Conservation (phyloP, 2,329 filamentous ascomycete species). For the Aphanoascus verrucosus region DNA sequence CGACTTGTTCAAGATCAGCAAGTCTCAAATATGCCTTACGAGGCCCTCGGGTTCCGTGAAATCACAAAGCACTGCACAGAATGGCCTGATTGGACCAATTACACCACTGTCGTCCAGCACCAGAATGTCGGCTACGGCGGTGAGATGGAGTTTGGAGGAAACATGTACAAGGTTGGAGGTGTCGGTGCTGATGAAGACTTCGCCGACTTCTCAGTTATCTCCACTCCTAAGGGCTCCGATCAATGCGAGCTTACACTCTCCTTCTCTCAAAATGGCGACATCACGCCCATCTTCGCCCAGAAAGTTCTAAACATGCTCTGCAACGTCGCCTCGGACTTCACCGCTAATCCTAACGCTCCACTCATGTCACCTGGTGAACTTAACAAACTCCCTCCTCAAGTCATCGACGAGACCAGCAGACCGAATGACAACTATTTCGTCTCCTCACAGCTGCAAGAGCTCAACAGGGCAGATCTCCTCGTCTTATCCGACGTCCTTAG, state of each 20-base stretch:
- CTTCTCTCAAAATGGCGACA: constrained; percentile 30
- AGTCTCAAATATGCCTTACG: constrained; percentile 45
- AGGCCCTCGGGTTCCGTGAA: constrained; percentile 46
- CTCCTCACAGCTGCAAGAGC: constrained; percentile 28
- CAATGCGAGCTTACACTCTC: constrained; percentile 29
- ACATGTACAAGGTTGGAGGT: constrained; percentile 30
- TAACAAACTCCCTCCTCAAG: constrained; percentile 26
- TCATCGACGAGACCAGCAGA: constrained; percentile 18
- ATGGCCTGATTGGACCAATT: constrained; percentile 34
- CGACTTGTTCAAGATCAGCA: constrained; percentile 48
- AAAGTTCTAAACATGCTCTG: constrained; percentile 34
- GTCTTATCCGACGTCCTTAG: constrained; percentile 32
- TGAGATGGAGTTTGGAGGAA: constrained; percentile 30
- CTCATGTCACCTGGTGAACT: constrained; percentile 27
- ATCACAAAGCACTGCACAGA: constrained; percentile 39
- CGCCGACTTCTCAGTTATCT: constrained; percentile 32
- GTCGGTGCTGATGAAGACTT: constrained; percentile 33
- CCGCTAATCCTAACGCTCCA: constrained; percentile 26
- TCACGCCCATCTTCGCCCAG: constrained; percentile 26
- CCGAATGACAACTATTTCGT: constrained; percentile 26
- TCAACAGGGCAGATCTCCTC: constrained; percentile 31
- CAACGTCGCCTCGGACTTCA: constrained; percentile 28
- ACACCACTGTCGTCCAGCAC: constrained; percentile 34
- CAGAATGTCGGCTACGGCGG: constrained; percentile 30
- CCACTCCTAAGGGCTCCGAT: constrained; percentile 26